Conservation (phyloP, 768 basidiomycete species). For the Lactarius trivialis region DNA sequence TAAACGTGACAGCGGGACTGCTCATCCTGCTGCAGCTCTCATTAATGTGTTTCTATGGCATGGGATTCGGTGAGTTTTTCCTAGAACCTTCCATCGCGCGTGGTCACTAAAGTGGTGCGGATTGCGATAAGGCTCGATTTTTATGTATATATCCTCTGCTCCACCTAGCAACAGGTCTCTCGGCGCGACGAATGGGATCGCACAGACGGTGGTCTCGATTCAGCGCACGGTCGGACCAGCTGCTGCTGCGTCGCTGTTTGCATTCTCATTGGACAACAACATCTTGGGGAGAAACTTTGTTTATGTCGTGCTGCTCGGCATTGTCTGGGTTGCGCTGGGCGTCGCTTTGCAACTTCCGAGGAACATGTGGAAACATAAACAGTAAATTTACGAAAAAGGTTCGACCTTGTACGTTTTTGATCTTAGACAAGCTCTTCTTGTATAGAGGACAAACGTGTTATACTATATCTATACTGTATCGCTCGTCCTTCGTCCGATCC, state of each 20-base stretch:
- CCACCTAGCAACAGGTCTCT: conserved; percentile 59
- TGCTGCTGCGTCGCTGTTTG: too few relatives aligned
- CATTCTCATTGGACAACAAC: too few relatives aligned
- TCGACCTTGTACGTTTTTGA: too few relatives aligned
- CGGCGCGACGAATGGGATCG: conserved; percentile 59
- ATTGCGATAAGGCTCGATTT: conserved; percentile 48
- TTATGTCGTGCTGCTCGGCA: background rate
- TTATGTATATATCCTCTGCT: conserved; percentile 60
- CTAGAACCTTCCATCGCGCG: background rate
- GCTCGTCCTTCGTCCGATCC: too few relatives aligned
- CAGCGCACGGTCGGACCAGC: conserved; percentile 46
- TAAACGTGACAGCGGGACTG: background rate
- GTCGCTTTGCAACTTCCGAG: conserved; percentile 3
- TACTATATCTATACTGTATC: too few relatives aligned
- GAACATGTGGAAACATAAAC: conserved; percentile 5
- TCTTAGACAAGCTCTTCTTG: too few relatives aligned
- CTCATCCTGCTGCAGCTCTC: conserved; percentile 10
- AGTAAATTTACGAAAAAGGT: too few relatives aligned
- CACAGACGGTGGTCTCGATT: conserved; percentile 34
- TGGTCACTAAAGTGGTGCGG: conserved; percentile 13
- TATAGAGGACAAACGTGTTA: too few relatives aligned
- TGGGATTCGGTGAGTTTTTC: conserved; percentile 12
- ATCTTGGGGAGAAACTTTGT: too few relatives aligned
- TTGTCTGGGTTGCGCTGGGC: background rate
- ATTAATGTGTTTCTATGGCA: background rate